Percentiles rank a stretch among this genome's conserved stretches.
Evolutionary conservation across 805 yeast genomes (phyloP).

Genomic region (Trichomonascus vanleenenianus): DNA sequence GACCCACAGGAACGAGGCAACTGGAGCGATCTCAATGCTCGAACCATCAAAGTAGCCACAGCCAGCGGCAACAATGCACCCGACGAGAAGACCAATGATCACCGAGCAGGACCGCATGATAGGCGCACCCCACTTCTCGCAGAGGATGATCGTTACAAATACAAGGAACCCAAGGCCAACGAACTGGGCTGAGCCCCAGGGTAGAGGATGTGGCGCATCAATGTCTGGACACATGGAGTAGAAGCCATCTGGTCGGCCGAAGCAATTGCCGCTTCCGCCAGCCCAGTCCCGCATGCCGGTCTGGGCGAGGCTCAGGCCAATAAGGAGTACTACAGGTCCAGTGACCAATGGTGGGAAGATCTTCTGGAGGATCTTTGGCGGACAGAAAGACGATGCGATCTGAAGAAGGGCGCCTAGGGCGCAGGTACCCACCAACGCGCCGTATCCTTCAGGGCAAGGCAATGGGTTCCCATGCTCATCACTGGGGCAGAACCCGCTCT

Average conservation of each 20-base stretch:
- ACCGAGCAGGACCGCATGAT: constrained; percentile 93
- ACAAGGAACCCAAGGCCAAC: constrained; percentile 85
- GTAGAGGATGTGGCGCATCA: constrained; percentile 46
- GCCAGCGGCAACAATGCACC: constrained; percentile 90
- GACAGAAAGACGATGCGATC: constrained; percentile 65
- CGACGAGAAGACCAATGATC: constrained; percentile 72
- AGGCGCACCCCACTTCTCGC: constrained; percentile 89
- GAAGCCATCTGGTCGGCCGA: constrained; percentile 35
- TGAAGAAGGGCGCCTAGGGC: constrained; percentile 69
- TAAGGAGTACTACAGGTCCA: constrained; percentile 84
- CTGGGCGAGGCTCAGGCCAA: constrained; percentile 62
- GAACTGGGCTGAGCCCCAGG: constrained; percentile 84
- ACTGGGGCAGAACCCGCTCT: constrained; percentile 55
- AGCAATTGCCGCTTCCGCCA: constrained; percentile 62
- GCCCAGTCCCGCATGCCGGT: constrained; percentile 79
- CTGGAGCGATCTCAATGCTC: constrained; percentile 63
- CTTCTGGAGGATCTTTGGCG: constrained; percentile 60
- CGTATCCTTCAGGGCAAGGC: constrained; percentile 88
- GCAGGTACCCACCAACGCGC: constrained; percentile 79
- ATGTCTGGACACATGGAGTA: constrained; percentile 39
- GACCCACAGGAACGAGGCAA: constrained; percentile 79
- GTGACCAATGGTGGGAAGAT: constrained; percentile 87
- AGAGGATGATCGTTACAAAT: constrained; percentile 59
- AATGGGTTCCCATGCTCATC: constrained; percentile 56
- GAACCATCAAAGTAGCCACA: constrained; percentile 65